A percentile compares a stretch with the other conserved stretches of the same genome.
Evolutionary conservation across 2,329 filamentous ascomycete species (phyloP).

Genomic region (Cephalotrichum gorgonifer): DNA sequence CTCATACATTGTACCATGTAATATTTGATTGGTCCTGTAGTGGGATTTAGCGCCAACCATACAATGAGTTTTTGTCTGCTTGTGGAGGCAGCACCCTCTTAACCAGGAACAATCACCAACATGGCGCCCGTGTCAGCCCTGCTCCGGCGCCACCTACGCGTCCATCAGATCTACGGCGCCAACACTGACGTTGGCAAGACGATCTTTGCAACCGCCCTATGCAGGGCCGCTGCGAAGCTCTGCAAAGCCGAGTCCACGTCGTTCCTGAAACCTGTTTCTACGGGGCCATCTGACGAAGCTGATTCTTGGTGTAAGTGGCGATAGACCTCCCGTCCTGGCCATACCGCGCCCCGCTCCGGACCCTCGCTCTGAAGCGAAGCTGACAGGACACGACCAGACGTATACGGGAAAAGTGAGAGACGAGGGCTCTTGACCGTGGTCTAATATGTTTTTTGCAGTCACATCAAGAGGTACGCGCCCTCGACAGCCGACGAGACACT

Average conservation of each 20-base stretch:
- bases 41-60: too few relatives aligned
- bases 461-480: conserved; percentile 50
- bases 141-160: conserved; percentile 58
- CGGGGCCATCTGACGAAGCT: conserved; percentile 57
- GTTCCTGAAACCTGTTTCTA: conserved; percentile 77
- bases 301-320: conserved; percentile 51
- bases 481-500: conserved; percentile 43
- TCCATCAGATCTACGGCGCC: conserved; percentile 70
- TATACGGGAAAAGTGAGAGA: not conserved
- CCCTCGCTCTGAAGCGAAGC: not conserved
- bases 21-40: too few relatives aligned
- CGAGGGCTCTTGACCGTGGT: not conserved
- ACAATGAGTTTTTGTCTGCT: too few relatives aligned
- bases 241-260: conserved; percentile 37
- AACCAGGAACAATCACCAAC: too few relatives aligned
- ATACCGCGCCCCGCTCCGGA: not conserved
- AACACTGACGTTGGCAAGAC: conserved; percentile 85
- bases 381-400: not conserved
- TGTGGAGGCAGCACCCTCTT: too few relatives aligned
- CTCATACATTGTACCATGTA: too few relatives aligned
- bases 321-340: not conserved
- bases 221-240: conserved; percentile 44
- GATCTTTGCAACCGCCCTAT: conserved; percentile 63
- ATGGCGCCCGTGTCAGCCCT: conserved; percentile 45
- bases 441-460: conserved; percentile 29